These are phyloP conservation scores for Penicillium sp. DNA, from an alignment of 2,329 filamentous ascomycete genomes.

Conservation along the genomic window DNA sequence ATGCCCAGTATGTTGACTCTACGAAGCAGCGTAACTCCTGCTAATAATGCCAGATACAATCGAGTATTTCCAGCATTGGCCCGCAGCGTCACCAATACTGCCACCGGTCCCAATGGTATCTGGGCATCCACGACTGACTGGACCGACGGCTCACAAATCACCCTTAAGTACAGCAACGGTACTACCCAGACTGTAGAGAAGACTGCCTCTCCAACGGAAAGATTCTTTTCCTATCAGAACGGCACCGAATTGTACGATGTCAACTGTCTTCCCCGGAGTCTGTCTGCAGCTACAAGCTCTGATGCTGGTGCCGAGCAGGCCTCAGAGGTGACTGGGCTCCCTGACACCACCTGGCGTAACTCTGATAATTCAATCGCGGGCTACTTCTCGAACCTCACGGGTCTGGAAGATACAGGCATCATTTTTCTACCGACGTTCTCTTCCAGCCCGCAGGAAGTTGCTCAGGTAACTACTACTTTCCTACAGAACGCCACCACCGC, in stretches of 20 bases:
- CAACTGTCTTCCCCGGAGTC: conserved; percentile 20
- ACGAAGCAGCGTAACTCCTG: not conserved
- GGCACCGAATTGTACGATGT: conserved; percentile 20
- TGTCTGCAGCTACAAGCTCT: conserved; percentile 9
- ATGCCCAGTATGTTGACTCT: conserved; percentile 51
- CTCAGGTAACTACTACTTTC: conserved; percentile 23
- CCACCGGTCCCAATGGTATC: conserved; percentile 15
- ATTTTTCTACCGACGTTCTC: conserved; percentile 37
- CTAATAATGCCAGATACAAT: conserved; percentile 20
- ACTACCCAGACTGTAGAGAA: conserved; percentile 18
- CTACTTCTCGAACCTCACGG: conserved; percentile 45
- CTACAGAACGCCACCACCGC: conserved; percentile 29
- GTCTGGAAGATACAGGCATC: conserved; percentile 47
- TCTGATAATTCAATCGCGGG: conserved; percentile 39
- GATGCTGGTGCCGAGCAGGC: conserved; percentile 18
- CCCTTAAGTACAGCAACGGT: conserved; percentile 22
- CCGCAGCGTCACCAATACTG: conserved; percentile 21
- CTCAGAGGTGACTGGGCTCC: conserved; percentile 18
- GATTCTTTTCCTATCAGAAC: conserved; percentile 21
- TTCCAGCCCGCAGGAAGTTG: conserved; percentile 18
- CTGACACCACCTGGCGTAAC: conserved; percentile 20
- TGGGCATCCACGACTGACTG: conserved; percentile 21
- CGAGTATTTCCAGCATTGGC: conserved; percentile 22
- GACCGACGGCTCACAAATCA: conserved; percentile 19
- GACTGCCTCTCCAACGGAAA: conserved; percentile 19